These are phyloP conservation scores for Incumbomyces delicatus DNA, from an alignment of 2,329 filamentous ascomycete genomes.

Conservation along the genomic window DNA sequence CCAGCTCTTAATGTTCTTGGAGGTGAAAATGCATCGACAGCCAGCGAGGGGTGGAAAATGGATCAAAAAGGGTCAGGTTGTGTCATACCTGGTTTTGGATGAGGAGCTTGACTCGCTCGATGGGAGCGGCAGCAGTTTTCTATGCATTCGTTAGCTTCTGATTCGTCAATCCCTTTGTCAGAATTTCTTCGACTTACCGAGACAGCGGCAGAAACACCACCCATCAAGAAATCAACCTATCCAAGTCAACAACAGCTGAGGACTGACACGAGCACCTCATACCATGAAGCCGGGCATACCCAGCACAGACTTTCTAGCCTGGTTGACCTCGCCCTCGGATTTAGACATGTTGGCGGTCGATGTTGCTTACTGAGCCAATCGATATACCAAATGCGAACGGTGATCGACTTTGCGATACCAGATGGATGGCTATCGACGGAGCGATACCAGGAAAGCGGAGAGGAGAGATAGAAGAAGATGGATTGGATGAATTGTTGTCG, in stretches of 20 bases:
- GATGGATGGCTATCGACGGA: constrained; percentile 3
- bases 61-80: no score
- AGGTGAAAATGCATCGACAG: no score
- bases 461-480: constrained; percentile 4
- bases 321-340: constrained; percentile 37
- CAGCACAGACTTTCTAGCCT: constrained; percentile 37
- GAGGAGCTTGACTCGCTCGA: constrained; percentile 99
- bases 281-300: constrained; percentile 5
- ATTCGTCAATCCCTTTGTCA: neutral
- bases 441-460: constrained; percentile 8
- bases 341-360: constrained; percentile 17
- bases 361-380: neutral
- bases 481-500: constrained; percentile 4
- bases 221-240: constrained; percentile 99
- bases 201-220: constrained; percentile 99
- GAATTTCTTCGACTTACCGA: constrained; percentile 39
- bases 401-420: constrained; percentile 5
- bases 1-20: no score
- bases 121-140: constrained; percentile 98
- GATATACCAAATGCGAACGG: constrained; percentile 4
- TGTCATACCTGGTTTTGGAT: constrained; percentile 97
- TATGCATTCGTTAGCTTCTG: constrained; percentile 11
- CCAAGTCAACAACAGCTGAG: constrained; percentile 43
- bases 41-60: no score
- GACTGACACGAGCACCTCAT: no score